phyloP scores from a whole-genome alignment of 441 rosid genomes.

The Eutrema salsugineum region DNA sequence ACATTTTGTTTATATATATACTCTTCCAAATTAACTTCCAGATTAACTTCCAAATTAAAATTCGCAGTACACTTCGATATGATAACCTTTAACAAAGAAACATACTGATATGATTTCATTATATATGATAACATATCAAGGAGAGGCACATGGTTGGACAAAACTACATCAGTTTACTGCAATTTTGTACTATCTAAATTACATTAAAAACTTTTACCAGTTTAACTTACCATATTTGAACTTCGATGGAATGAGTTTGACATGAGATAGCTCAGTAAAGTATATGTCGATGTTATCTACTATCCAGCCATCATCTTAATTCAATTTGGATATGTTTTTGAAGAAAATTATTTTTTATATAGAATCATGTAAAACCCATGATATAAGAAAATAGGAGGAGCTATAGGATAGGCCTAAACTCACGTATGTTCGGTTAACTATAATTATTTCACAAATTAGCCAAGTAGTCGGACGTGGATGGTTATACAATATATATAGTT shows the following conservation, averaged over 20 bases:
- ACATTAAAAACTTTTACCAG: not conserved
- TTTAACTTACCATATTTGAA: not conserved
- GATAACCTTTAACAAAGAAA: not conserved
- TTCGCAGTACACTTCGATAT: not conserved
- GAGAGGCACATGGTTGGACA: not conserved
- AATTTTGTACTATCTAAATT: not conserved
- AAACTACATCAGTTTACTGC: not conserved
- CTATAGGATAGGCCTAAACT: not conserved
- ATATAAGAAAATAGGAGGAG: not conserved
- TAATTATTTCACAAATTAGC: not conserved
- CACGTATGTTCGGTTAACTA: not conserved
- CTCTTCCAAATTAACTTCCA: not conserved
- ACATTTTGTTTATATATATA: not conserved
- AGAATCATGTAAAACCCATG: constrained; percentile 1
- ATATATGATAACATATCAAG: not conserved
- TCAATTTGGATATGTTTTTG: not conserved
- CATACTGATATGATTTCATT: not conserved
- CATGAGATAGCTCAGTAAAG: not conserved
- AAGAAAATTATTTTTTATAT: not conserved
- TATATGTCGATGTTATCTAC: not conserved
- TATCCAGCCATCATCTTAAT: not conserved
- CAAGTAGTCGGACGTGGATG: not conserved
- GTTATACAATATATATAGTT: not conserved
- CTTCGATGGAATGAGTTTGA: not conserved
- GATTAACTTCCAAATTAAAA: not conserved